Percentiles rank a stretch among this genome's conserved stretches.
phyloP scores from a whole-genome alignment of 2,329 filamentous ascomycete species.

The Graphilbum ipis-grandicollis region DNA sequence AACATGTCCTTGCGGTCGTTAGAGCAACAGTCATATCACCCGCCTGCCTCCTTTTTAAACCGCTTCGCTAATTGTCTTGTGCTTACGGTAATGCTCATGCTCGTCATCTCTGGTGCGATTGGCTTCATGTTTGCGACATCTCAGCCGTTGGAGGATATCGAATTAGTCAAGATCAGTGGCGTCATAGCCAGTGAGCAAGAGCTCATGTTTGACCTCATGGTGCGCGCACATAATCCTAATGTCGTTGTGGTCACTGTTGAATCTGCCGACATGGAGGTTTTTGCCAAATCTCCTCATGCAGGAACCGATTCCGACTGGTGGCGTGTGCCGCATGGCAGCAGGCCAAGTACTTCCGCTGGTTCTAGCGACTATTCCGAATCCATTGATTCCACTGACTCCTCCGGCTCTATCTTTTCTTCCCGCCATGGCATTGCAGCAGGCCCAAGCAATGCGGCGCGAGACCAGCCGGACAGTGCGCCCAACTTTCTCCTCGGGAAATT shows the following conservation, averaged over 20 bases:
- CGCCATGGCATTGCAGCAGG: too few relatives aligned
- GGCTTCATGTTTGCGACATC: constrained; percentile 86
- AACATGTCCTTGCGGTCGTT: constrained; percentile 46
- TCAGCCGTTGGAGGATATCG: constrained; percentile 65
- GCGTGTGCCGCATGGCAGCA: constrained; percentile 19
- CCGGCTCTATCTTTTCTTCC: too few relatives aligned
- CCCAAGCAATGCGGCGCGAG: constrained; percentile 24
- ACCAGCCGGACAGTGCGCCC: constrained; percentile 49
- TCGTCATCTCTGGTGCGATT: constrained; percentile 71
- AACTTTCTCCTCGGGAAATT: constrained; percentile 90
- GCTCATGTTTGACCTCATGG: constrained; percentile 80
- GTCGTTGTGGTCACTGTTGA: constrained; percentile 75
- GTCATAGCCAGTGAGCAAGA: constrained; percentile 89
- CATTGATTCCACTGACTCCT: too few relatives aligned
- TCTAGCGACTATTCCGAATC: background rate
- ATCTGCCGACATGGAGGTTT: constrained; percentile 78
- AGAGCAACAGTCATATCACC: constrained; percentile 48
- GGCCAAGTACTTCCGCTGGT: background rate
- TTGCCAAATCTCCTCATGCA: constrained; percentile 83
- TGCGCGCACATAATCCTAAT: constrained; percentile 83
- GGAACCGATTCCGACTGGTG: constrained; percentile 50
- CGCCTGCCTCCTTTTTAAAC: constrained; percentile 42
- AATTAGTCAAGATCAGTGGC: constrained; percentile 67
- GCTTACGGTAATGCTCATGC: constrained; percentile 61
- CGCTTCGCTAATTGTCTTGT: constrained; percentile 77